phyloP scores from a whole-genome alignment of 805 yeast genomes.

The Yarrowia alimentaria region DNA sequence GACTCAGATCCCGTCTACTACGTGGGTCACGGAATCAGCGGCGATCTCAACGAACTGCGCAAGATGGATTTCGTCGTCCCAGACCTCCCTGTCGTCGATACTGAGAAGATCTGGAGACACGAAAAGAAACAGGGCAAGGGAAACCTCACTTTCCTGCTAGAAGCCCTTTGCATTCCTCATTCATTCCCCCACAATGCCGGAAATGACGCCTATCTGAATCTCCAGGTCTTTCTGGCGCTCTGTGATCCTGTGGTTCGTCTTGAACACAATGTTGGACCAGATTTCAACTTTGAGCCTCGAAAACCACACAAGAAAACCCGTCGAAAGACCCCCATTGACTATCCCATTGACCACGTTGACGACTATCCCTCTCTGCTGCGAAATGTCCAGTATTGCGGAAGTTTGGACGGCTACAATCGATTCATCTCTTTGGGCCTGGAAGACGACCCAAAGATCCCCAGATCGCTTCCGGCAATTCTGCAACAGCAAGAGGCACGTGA shows the following conservation, averaged over 20 bases:
- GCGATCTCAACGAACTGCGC: constrained; percentile 55
- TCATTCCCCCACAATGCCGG: constrained; percentile 67
- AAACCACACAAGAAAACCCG: background rate
- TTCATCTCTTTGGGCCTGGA: no score
- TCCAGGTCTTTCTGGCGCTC: constrained; percentile 50
- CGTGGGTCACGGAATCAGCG: constrained; percentile 60
- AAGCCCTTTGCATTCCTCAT: constrained; percentile 53
- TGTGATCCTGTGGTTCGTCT: constrained; percentile 46
- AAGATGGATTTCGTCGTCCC: constrained; percentile 52
- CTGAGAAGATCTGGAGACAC: constrained; percentile 46
- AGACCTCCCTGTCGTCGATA: constrained; percentile 44
- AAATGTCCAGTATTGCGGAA: constrained; percentile 26
- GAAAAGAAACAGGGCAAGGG: constrained; percentile 32
- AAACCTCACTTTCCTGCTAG: constrained; percentile 46
- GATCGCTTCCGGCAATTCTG: no score
- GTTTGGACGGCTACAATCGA: constrained; percentile 10
- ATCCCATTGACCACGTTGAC: constrained; percentile 10
- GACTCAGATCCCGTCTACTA: constrained; percentile 35
- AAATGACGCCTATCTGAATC: constrained; percentile 65
- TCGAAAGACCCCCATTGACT: constrained; percentile 11
- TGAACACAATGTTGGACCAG: constrained; percentile 1
- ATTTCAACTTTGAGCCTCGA: constrained; percentile 5
- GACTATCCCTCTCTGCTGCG: background rate
- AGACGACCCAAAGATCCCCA: no score
- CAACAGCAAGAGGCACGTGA: no score